A percentile compares a stretch with the other conserved stretches of the same genome.
These are phyloP conservation scores for Plasmodium fragile DNA, from an alignment of 169 alveolate species.

Conservation along the genomic window DNA sequence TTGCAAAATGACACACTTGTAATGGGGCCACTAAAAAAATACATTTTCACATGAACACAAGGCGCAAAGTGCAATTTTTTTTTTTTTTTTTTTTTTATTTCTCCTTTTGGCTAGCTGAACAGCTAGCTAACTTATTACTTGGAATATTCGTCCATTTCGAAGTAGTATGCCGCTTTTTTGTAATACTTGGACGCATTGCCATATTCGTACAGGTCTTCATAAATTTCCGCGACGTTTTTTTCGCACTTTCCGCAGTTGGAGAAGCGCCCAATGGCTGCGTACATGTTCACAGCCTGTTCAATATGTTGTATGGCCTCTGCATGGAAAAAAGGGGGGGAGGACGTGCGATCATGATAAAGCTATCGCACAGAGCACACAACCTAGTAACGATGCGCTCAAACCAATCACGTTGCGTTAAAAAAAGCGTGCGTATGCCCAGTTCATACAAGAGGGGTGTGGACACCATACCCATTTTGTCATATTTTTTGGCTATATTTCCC, in stretches of 20 bases:
- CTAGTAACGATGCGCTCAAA: not conserved
- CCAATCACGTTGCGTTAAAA: not conserved
- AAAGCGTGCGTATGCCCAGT: not conserved
- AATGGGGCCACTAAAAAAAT: not conserved
- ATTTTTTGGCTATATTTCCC: slow-evolving; percentile 72
- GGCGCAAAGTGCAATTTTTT: not conserved
- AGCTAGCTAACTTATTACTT: slow-evolving; percentile 14
- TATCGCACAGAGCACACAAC: not conserved
- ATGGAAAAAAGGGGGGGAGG: not conserved
- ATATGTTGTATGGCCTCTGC: slow-evolving; percentile 59
- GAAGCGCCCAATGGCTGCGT: slow-evolving; percentile 63
- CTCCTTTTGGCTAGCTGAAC: not conserved
- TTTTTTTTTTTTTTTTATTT: slow-evolving; percentile 26
- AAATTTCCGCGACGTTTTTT: slow-evolving; percentile 65
- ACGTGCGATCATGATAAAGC: not conserved
- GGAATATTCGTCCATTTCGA: slow-evolving; percentile 79
- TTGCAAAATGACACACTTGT: not conserved
- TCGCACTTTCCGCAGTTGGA: slow-evolving; percentile 73
- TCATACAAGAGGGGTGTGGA: not conserved
- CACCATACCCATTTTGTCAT: slow-evolving; percentile 56
- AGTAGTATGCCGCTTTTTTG: slow-evolving; percentile 77
- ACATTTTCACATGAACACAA: slow-evolving; percentile 18
- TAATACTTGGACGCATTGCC: slow-evolving; percentile 60
- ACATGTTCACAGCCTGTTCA: slow-evolving; percentile 72
- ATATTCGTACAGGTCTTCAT: slow-evolving; percentile 61